These are phyloP conservation scores for Trichoderma sp. DNA, from an alignment of 2,329 filamentous ascomycete species.

Conservation along the genomic window DNA sequence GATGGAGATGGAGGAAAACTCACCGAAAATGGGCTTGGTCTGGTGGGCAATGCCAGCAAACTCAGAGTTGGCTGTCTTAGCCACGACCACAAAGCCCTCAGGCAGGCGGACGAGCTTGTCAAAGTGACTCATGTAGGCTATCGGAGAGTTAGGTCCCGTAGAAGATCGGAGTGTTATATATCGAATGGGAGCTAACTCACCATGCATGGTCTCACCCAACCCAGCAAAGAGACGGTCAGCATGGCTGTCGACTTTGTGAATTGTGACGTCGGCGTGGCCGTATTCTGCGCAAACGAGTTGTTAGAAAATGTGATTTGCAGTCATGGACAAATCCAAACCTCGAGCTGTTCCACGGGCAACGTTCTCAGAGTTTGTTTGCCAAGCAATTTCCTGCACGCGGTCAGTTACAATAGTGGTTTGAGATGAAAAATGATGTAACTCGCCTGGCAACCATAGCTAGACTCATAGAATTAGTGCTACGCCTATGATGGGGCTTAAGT, in stretches of 20 bases:
- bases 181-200: slow-evolving; percentile 15
- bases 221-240: slow-evolving; percentile 79
- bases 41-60: not conserved
- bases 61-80: not conserved
- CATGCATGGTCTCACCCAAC: slow-evolving; percentile 66
- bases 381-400: slow-evolving; percentile 65
- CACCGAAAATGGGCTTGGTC: not conserved
- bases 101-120: not conserved
- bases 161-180: not conserved
- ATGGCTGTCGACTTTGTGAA: slow-evolving; percentile 60
- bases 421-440: too few relatives aligned
- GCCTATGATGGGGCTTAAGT: too few relatives aligned
- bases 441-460: too few relatives aligned
- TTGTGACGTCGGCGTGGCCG: slow-evolving; percentile 39
- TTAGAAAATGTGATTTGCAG: not conserved
- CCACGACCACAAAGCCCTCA: not conserved
- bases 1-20: not conserved
- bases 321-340: not conserved
- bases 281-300: not conserved
- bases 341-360: slow-evolving; percentile 44
- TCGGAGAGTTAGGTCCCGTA: not conserved
- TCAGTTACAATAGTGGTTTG: not conserved
- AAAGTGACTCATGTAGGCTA: slow-evolving; percentile 60
- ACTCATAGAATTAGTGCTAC: too few relatives aligned
- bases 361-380: slow-evolving; percentile 62